These are phyloP conservation scores for Yamadazyma scolyti DNA, from an alignment of 805 yeast genomes.

Conservation along the genomic window DNA sequence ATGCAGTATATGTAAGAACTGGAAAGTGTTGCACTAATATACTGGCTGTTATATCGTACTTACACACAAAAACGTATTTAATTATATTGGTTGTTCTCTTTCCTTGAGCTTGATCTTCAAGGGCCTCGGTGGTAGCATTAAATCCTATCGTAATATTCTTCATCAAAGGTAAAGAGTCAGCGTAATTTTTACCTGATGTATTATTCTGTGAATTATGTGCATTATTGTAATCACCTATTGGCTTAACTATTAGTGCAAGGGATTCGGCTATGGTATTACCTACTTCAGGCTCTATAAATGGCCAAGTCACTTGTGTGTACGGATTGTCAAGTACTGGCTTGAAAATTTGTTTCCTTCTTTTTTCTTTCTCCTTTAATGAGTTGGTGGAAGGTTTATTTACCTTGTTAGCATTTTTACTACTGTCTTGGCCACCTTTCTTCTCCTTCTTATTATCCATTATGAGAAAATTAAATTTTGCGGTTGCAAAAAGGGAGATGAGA, in stretches of 20 bases:
- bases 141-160: slow-evolving; percentile 43
- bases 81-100: slow-evolving; percentile 10
- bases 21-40: slow-evolving; percentile 59
- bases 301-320: slow-evolving; percentile 46
- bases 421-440: too few relatives aligned
- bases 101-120: slow-evolving; percentile 41
- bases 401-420: too few relatives aligned
- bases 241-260: slow-evolving; percentile 28
- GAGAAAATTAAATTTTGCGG: too few relatives aligned
- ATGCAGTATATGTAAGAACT: slow-evolving; percentile 46
- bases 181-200: too few relatives aligned
- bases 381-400: slow-evolving; percentile 9
- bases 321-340: slow-evolving; percentile 67
- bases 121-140: slow-evolving; percentile 47
- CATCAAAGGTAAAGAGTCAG: too few relatives aligned
- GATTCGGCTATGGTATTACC: slow-evolving; percentile 37
- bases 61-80: slow-evolving; percentile 56
- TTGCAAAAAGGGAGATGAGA: too few relatives aligned
- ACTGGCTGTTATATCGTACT: slow-evolving; percentile 48
- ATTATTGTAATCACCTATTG: slow-evolving; percentile 24
- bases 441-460: too few relatives aligned
- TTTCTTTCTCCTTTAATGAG: slow-evolving; percentile 49
- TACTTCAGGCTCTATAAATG: slow-evolving; percentile 35
- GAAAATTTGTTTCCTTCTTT: slow-evolving; percentile 52
- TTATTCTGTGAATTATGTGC: slow-evolving; percentile 1